Conservation (phyloP, 2,329 filamentous ascomycete species). For the Westerdykella ornata region DNA sequence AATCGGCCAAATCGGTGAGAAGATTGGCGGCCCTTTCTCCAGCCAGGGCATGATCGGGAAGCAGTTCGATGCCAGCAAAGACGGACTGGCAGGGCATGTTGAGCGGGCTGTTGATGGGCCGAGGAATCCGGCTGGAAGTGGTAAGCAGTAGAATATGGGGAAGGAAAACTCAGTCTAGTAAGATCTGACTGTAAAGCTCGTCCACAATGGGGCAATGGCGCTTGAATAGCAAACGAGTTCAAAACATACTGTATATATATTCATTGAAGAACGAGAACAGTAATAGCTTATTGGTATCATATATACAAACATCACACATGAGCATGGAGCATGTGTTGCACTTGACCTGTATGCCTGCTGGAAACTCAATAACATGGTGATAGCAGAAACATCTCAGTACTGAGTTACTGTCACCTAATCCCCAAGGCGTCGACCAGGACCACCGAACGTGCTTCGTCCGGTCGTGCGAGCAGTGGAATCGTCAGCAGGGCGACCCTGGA, state of each 20-base stretch:
- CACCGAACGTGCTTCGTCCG: slow-evolving; percentile 23
- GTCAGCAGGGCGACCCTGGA: slow-evolving; percentile 32
- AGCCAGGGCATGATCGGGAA: slow-evolving; percentile 51
- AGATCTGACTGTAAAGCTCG: too few species aligned
- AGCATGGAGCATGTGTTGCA: too few species aligned
- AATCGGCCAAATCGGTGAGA: slow-evolving; percentile 47
- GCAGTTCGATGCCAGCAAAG: slow-evolving; percentile 49
- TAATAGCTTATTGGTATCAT: too few species aligned
- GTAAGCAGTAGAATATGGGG: not conserved
- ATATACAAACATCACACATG: too few species aligned
- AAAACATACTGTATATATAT: too few species aligned
- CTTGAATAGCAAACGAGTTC: too few species aligned
- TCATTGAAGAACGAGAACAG: too few species aligned
- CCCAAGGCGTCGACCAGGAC: slow-evolving; percentile 30
- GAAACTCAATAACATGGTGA: not conserved
- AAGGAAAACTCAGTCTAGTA: not conserved
- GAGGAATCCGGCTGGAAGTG: slow-evolving; percentile 31
- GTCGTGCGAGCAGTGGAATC: slow-evolving; percentile 12
- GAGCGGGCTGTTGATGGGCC: slow-evolving; percentile 44
- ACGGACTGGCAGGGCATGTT: slow-evolving; percentile 49
- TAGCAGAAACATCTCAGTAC: not conserved
- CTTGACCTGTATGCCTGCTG: too few species aligned
- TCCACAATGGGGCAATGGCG: too few species aligned
- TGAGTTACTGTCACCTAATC: slow-evolving; percentile 3
- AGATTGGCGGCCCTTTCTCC: slow-evolving; percentile 40